Conservation (phyloP, 768 basidiomycete genomes). For the Boletus sp. region DNA sequence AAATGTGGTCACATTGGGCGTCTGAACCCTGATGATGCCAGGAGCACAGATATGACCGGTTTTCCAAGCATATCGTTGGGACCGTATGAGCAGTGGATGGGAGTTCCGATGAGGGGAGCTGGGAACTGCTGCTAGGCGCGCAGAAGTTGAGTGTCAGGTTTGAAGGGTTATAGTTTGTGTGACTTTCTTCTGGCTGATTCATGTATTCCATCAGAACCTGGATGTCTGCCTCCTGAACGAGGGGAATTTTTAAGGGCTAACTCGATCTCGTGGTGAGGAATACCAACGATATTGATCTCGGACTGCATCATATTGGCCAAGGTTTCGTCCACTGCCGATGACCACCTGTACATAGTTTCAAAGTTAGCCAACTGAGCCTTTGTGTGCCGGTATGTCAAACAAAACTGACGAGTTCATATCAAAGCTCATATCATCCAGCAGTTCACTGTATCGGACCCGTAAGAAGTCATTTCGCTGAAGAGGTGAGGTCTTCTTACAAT, state of each 20-base stretch:
- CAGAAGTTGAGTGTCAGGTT: neutral
- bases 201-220: neutral
- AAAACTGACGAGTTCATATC: conserved; percentile 7
- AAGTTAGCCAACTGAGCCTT: neutral
- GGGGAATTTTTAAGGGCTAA: neutral
- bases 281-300: neutral
- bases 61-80: neutral
- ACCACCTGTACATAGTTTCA: neutral
- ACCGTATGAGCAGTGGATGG: neutral
- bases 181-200: neutral
- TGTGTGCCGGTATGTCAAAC: neutral
- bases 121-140: neutral
- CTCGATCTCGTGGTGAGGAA: neutral
- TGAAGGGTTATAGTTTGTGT: neutral
- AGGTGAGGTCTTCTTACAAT: neutral
- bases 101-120: neutral
- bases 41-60: conserved; percentile 7
- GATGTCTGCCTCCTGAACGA: neutral
- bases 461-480: neutral
- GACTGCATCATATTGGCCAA: neutral
- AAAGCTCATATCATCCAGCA: neutral
- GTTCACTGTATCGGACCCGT: neutral
- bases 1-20: neutral
- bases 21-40: conserved; percentile 8
- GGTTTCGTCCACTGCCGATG: neutral